Evolutionary conservation across 2,329 filamentous ascomycete genomes (phyloP), one percentile per base, ranked within the genome.

Genomic region (Neocatenulostroma microsporum): DNA sequence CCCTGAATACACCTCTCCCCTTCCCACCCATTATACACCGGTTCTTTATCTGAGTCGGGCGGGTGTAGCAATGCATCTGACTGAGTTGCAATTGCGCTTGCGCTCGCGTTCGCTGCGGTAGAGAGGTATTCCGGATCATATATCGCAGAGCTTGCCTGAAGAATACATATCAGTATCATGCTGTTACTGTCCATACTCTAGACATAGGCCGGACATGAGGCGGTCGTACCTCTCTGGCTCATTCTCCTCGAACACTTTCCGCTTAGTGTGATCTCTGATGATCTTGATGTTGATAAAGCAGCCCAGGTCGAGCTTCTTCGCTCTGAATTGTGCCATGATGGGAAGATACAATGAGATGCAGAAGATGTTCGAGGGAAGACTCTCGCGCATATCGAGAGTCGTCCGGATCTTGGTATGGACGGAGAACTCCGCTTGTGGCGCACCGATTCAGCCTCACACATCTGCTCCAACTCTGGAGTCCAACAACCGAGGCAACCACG

Each of bases 21-120:
- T 85, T 87, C n/a, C 91, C 91, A 48, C 87, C 87, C 60, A 89
- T 75, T 36, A 94, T 81, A 68, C 91, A 98, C 50, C 91, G 72
- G 66, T 95, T 96, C 62, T 82, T 80, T 62, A 98, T 88, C 70
- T 95, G 88, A 33, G 89, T 94, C 40, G 85, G 78, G 43, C 88
- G 76, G 23, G 91, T 96, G 66, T 96, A 96, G 70, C 78, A 80
- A 69, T 95, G 88, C 89, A 96, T 95, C 66, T 94, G 82, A 3
- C 82, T 78, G 48, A 98, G 72, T 66, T 96, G 82, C 39, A 98
- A 76, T 69, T 96, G 89, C 27, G 91, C 91, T 61, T 94, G 84
- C 44, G 85, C 86, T 55, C 93, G 84, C 34, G 83, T 79, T 55
- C 88, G 78, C 38, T 79, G 72, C 2, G 88, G 78, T 3, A 98